These are phyloP conservation scores for Fusarium circinatum DNA, from an alignment of 2,329 filamentous ascomycete genomes.

Conservation along the genomic window DNA sequence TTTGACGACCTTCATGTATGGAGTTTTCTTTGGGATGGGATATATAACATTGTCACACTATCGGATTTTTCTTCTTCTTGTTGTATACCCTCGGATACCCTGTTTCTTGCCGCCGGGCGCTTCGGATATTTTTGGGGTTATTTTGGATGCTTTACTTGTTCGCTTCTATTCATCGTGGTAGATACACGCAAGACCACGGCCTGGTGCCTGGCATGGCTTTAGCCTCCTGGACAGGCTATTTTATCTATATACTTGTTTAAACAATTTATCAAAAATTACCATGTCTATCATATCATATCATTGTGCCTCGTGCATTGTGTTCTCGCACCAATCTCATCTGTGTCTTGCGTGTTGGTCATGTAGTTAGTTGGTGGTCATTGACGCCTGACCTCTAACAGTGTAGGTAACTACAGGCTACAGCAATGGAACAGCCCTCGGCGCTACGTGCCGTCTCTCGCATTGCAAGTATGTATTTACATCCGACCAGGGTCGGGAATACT, in stretches of 20 bases:
- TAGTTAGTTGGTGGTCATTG: neutral
- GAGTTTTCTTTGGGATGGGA: conserved; percentile 20
- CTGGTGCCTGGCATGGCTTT: conserved; percentile 33
- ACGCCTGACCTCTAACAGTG: conserved; percentile 1
- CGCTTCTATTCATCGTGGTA: conserved; percentile 16
- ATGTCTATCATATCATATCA: neutral
- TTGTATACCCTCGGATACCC: conserved; percentile 35
- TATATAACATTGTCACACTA: neutral
- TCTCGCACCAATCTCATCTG: neutral
- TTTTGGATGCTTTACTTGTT: conserved; percentile 1
- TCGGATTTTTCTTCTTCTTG: conserved; percentile 11
- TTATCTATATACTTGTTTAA: neutral
- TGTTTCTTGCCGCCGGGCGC: conserved; percentile 28
- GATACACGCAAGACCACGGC: conserved; percentile 35
- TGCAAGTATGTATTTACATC: conserved; percentile 6
- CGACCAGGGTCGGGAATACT: conserved; percentile 13
- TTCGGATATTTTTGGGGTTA: conserved; percentile 12
- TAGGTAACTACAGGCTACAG: neutral
- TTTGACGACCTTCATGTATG: conserved; percentile 22
- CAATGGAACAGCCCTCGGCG: conserved; percentile 9
- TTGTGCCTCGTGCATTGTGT: neutral
- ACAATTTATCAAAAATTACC: neutral
- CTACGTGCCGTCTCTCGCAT: conserved; percentile 33
- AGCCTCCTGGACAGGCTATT: conserved; percentile 8
- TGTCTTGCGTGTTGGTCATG: conserved; percentile 7